These are phyloP conservation scores for Elsinoe australis DNA, from an alignment of 2,329 filamentous ascomycete genomes.

Conservation along the genomic window DNA sequence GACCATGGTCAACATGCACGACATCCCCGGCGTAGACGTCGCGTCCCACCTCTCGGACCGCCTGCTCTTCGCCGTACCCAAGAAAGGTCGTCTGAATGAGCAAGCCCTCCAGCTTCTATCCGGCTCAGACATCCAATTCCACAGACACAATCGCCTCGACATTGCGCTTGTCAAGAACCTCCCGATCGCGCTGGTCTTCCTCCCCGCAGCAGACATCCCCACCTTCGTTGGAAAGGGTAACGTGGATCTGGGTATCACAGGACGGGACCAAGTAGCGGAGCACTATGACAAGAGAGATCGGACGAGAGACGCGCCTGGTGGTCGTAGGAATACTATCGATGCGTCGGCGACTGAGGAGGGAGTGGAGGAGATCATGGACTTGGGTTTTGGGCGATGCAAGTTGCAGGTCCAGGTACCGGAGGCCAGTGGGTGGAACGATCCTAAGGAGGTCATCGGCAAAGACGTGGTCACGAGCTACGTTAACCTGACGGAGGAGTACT, in stretches of 20 bases:
- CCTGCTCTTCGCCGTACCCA: constrained; percentile 93
- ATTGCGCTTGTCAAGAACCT: constrained; percentile 97
- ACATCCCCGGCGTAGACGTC: constrained; percentile 34
- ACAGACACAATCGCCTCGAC: constrained; percentile 87
- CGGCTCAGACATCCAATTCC: constrained; percentile 93
- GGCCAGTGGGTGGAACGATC: constrained; percentile 62
- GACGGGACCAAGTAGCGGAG: constrained; percentile 84
- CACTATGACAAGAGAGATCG: constrained; percentile 49
- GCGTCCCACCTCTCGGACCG: constrained; percentile 67
- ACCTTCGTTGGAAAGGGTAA: constrained; percentile 94
- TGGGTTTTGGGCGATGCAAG: constrained; percentile 85
- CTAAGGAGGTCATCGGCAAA: constrained; percentile 77
- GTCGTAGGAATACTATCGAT: constrained; percentile 6
- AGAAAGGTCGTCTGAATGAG: constrained; percentile 92
- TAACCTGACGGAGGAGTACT: constrained; percentile 73
- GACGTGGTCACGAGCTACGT: constrained; percentile 96
- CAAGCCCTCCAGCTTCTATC: constrained; percentile 82
- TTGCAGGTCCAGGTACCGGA: constrained; percentile 95
- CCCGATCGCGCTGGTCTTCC: constrained; percentile 89
- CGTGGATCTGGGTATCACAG: constrained; percentile 91
- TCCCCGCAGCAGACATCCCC: constrained; percentile 93
- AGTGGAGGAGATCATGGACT: constrained; percentile 80
- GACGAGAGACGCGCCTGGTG: constrained; percentile 41
- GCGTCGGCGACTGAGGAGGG: constrained; percentile 25
- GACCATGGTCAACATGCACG: constrained; percentile 22